Evolutionary conservation across 805 yeast genomes (phyloP), one percentile per base, ranked within the genome.

Genomic region (Starmerella powellii): DNA sequence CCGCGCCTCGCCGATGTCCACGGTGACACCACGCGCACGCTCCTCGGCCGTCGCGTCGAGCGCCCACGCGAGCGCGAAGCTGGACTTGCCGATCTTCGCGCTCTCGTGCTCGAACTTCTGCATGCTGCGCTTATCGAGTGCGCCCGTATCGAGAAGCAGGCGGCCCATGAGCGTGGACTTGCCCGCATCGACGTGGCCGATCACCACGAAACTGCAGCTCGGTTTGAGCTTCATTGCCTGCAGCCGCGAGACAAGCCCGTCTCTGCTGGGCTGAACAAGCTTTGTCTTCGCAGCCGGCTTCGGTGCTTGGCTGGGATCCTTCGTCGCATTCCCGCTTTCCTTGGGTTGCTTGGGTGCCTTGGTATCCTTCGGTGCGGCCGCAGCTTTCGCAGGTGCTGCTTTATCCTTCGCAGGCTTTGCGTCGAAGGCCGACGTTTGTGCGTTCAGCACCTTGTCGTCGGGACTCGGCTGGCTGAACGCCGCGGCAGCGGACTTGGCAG

Each of bases 181-280:
- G 13, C 93, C 93, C 0, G 88, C 83, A 59, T 82, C 93, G 6
- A 82, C 88, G 58, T 82, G 93, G 10, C 93, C 91, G 50, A 82
- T 79, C 3, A 82, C 85, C 27, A 81, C 86, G 53, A 80, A 80
- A n/a, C 48, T 38, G 41, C 51, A 48, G 31, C 37, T 32, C 10
- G 45, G 48, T 26, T 47, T 47, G 30, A 48, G 24, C 23, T 32
- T 16, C 17, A 48, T 37, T 4, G 31, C 19, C n/a, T 80, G 72
- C 38, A 77, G 62, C 41, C 66, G 71, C 2, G 82, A 33, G 4
- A 32, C 41, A 2, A 40, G 34, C n/a, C 16, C 13, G 27, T 19
- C 24, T 32, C 31, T 3, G 33, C 34, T 28, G 47, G 36, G 15
- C 27, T 20, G n/a, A 18, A 31, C 29, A 10, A 35, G 35, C 35